Evolutionary conservation across 2,329 filamentous ascomycete genomes (phyloP), one percentile per base, ranked within the genome.

Genomic region (Huntiella omanensis): DNA sequence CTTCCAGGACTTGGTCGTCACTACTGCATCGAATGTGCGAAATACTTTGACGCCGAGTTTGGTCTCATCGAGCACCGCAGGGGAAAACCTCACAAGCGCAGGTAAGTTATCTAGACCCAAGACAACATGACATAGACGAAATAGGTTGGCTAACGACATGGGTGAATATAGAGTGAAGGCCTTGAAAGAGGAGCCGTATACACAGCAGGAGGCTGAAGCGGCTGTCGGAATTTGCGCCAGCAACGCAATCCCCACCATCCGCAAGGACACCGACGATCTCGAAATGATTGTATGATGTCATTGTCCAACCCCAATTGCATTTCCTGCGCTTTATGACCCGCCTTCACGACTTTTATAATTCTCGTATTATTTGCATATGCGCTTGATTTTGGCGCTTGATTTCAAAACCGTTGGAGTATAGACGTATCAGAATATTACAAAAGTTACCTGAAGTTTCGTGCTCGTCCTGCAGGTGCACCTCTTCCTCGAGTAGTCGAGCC

Each of bases 1-100:
- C 70, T 95, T 33, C 91, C 91, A 3, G 88, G 78, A 0, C 69
- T 95, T 42, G 91, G 91, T 19, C 71, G 76, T 55, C 79, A 79
- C 60, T 96, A 95, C 63, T 98, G 91, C 62, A 69, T 81, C 12
- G 83, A 94, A 62, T 98, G 91, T 62, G 81, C 91, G 52, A 96
- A 93, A 66, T 96, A 84, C 80, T 96, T 92, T 60, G 88, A 96
- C 61, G 81, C 77, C 43, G 82, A 91, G 53, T 62, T 72, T 55
- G 92, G 83, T 55, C 66, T 93, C 49, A 68, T 71, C 33, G 69
- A 74, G 22, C 91, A 98, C 63, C 69, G 70, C 48, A 84, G 81
- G 61, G 85, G 84, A 55, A 98, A 95, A 65, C 84, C 83, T 53
- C 91, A 98, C 64, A 95, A 87, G 73, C 76, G 86, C 67, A 81